Evolutionary conservation across 2,329 filamentous ascomycete genomes (phyloP).

Genomic region (Leptographium wingfieldii): DNA sequence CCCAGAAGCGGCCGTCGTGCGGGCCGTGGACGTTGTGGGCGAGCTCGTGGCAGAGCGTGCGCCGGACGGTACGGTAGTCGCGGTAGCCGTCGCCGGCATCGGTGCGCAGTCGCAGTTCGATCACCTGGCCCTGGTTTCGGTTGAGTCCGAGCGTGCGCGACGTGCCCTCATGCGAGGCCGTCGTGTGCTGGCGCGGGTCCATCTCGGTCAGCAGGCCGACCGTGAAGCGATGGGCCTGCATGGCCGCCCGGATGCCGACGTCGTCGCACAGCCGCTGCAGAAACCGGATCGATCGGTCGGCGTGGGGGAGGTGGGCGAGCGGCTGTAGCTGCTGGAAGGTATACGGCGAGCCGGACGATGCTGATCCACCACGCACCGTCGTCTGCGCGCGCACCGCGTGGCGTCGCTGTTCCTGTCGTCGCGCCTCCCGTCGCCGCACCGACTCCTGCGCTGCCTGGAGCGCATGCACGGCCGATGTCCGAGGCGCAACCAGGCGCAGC

Average conservation of each 20-base stretch:
- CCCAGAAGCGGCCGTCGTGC: constrained; percentile 84
- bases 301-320: constrained; percentile 63
- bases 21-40: constrained; percentile 80
- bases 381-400: not conserved
- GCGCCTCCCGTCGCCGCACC: constrained; percentile 5
- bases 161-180: constrained; percentile 55
- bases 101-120: constrained; percentile 81
- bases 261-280: constrained; percentile 68
- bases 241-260: constrained; percentile 69
- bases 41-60: constrained; percentile 88
- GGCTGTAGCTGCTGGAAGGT: constrained; percentile 72
- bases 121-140: constrained; percentile 74
- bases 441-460: constrained; percentile 14
- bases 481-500: constrained; percentile 20
- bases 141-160: constrained; percentile 76
- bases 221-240: constrained; percentile 73
- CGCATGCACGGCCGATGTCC: constrained; percentile 12
- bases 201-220: constrained; percentile 89
- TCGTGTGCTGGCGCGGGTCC: constrained; percentile 74
- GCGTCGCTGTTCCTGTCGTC: constrained; percentile 5
- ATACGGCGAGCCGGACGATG: constrained; percentile 23
- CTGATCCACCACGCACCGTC: not conserved
- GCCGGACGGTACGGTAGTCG: constrained; percentile 82
- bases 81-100: constrained; percentile 90
- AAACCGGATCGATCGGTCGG: constrained; percentile 56